These are phyloP conservation scores for Pyronema domesticum DNA, from an alignment of 495 filamentous ascomycete species.

Conservation along the genomic window DNA sequence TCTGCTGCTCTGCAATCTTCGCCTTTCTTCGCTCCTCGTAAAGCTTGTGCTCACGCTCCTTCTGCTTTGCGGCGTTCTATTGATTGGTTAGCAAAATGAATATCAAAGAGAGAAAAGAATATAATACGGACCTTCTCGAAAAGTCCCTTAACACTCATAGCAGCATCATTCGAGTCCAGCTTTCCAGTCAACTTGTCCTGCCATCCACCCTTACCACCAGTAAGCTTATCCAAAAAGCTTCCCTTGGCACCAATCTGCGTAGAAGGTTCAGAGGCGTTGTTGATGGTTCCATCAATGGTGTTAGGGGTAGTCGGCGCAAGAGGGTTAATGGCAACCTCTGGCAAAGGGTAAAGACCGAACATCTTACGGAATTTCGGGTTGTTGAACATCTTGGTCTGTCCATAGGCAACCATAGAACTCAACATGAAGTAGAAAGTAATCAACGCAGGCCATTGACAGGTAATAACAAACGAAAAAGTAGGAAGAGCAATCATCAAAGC, in stretches of 20 bases:
- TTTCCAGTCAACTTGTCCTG: no score
- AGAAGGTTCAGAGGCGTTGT: conserved; percentile 7
- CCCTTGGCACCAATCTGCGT: conserved; percentile 20
- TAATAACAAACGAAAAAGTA: conserved; percentile 41
- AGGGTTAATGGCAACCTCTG: conserved; percentile 4
- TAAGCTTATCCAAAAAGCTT: conserved; percentile 14
- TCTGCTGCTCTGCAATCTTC: conserved; percentile 31
- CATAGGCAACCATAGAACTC: conserved; percentile 36
- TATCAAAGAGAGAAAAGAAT: background rate
- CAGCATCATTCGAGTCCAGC: background rate
- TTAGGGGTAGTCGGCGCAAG: background rate
- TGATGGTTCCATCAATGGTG: conserved; percentile 11
- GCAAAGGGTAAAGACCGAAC: conserved; percentile 36
- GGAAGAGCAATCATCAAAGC: conserved; percentile 42
- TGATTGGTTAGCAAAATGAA: background rate
- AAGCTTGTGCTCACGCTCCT: conserved; percentile 26
- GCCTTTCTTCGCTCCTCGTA: conserved; percentile 21
- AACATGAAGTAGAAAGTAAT: conserved; percentile 56
- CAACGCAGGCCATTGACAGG: conserved; percentile 44
- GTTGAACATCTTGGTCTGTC: conserved; percentile 41
- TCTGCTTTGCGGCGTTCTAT: conserved; percentile 16
- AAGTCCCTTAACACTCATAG: background rate
- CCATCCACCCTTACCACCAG: conserved; percentile 5
- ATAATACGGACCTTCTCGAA: background rate
- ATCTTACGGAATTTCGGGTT: conserved; percentile 31